phyloP scores from a whole-genome alignment of 768 basidiomycete species.

The Leccinum arenicola region DNA sequence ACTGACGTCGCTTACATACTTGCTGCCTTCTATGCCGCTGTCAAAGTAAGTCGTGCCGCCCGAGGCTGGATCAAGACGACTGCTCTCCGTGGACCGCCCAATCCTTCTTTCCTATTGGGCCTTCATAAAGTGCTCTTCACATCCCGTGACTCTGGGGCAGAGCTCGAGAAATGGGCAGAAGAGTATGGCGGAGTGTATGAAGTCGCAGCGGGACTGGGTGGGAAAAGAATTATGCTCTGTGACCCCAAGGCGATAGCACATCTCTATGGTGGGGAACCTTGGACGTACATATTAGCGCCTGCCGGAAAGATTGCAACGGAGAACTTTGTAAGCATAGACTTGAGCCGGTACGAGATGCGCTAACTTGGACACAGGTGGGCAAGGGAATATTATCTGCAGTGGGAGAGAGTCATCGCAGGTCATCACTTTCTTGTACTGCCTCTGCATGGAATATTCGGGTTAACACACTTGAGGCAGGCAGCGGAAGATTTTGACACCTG shows the following conservation, averaged over 20 bases:
- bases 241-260: slow-evolving; percentile 53
- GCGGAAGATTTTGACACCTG: slow-evolving; percentile 38
- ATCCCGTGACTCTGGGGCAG: slow-evolving; percentile 25
- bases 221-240: slow-evolving; percentile 35
- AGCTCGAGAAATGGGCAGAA: slow-evolving; percentile 47
- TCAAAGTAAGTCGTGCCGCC: slow-evolving; percentile 5
- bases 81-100: slow-evolving; percentile 20
- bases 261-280: slow-evolving; percentile 49
- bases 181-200: slow-evolving; percentile 47
- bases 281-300: slow-evolving; percentile 28
- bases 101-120: slow-evolving; percentile 19
- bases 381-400: slow-evolving; percentile 38
- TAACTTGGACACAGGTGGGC: slow-evolving; percentile 28
- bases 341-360: not conserved
- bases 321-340: slow-evolving; percentile 19
- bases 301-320: slow-evolving; percentile 20
- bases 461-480: slow-evolving; percentile 25
- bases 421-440: not conserved
- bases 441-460: slow-evolving; percentile 20
- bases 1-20: slow-evolving; percentile 3
- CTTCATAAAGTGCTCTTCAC: not conserved
- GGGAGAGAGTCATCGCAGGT: slow-evolving; percentile 45
- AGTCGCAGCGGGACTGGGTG: slow-evolving; percentile 38
- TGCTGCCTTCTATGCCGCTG: slow-evolving; percentile 5
- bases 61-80: slow-evolving; percentile 17